Evolutionary conservation across 352 stramenopile species (phyloP).

Genomic region (Halophytophthora polymorphica): DNA sequence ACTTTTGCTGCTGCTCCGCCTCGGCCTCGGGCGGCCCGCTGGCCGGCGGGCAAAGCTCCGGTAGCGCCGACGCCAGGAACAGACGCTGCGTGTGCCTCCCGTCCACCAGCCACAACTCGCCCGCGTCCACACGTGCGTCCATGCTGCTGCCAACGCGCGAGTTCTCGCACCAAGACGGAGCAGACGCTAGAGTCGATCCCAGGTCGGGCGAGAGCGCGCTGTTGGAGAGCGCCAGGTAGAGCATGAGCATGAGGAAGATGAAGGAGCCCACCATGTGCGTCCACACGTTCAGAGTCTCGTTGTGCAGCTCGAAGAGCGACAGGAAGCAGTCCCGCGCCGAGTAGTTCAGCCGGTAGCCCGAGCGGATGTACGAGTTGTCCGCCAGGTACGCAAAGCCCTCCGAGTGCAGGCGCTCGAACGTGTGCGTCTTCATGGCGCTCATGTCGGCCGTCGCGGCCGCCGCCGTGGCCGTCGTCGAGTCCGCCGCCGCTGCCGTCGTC

Average conservation of each 20-base stretch:
- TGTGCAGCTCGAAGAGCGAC: constrained; percentile 86
- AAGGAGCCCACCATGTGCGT: constrained; percentile 84
- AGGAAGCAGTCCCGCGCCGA: constrained; percentile 68
- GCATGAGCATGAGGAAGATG: constrained; percentile 80
- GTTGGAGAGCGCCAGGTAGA: constrained; percentile 63
- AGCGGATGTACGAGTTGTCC: constrained; percentile 87
- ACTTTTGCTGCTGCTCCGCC: constrained; percentile 31
- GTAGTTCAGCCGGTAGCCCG: constrained; percentile 84
- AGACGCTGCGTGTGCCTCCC: constrained; percentile 54
- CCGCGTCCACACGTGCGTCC: neutral
- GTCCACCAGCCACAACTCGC: constrained; percentile 32
- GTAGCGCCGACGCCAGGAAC: constrained; percentile 36
- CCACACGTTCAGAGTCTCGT: constrained; percentile 89
- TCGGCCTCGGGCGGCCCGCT: constrained; percentile 13
- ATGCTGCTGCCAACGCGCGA: neutral
- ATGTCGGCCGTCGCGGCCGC: neutral
- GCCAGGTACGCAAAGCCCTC: constrained; percentile 79
- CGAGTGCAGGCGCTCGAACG: constrained; percentile 74
- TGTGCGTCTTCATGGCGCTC: constrained; percentile 39
- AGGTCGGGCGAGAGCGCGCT: constrained; percentile 32
- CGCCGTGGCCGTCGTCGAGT: neutral
- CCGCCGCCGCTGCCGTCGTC: neutral
- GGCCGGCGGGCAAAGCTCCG: constrained; percentile 41
- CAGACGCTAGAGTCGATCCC: constrained; percentile 12
- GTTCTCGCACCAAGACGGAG: constrained; percentile 33